Conservation (phyloP, 768 basidiomycete species). For the Suillus americanus region DNA sequence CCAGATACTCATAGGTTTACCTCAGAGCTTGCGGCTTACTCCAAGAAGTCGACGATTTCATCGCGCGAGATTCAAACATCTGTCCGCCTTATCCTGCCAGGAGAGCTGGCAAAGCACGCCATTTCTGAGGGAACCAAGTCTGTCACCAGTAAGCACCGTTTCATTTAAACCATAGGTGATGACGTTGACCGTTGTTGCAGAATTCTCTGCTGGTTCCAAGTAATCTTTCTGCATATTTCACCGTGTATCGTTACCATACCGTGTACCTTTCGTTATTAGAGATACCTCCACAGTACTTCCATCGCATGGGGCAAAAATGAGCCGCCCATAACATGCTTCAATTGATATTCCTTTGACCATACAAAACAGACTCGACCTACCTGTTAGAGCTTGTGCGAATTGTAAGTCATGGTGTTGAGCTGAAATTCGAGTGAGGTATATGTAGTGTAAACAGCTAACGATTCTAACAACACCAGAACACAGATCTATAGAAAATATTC, state of each 20-base stretch:
- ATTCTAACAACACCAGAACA: background rate
- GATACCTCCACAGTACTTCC: constrained; percentile 21
- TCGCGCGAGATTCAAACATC: constrained; percentile 87
- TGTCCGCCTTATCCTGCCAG: constrained; percentile 80
- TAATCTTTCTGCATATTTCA: constrained; percentile 31
- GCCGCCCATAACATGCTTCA: background rate
- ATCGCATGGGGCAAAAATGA: background rate
- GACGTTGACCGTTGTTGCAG: constrained; percentile 27
- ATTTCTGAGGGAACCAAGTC: constrained; percentile 83
- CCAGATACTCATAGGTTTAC: background rate
- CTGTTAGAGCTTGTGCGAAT: background rate
- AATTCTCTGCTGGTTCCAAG: constrained; percentile 64
- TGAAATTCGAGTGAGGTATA: background rate
- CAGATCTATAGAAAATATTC: background rate
- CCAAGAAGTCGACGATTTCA: constrained; percentile 91
- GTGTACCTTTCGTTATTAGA: constrained; percentile 32
- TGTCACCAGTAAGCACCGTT: constrained; percentile 55
- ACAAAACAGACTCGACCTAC: no score
- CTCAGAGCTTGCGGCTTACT: constrained; percentile 77
- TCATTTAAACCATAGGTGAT: background rate
- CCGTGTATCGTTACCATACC: constrained; percentile 35
- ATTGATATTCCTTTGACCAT: background rate
- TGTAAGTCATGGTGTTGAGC: background rate
- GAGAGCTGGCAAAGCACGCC: constrained; percentile 85
- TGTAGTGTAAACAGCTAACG: background rate